Percentiles rank a stretch among this genome's conserved stretches.
These are phyloP conservation scores for Naganishia vishniacii DNA, from an alignment of 768 basidiomycete species.

Conservation along the genomic window DNA sequence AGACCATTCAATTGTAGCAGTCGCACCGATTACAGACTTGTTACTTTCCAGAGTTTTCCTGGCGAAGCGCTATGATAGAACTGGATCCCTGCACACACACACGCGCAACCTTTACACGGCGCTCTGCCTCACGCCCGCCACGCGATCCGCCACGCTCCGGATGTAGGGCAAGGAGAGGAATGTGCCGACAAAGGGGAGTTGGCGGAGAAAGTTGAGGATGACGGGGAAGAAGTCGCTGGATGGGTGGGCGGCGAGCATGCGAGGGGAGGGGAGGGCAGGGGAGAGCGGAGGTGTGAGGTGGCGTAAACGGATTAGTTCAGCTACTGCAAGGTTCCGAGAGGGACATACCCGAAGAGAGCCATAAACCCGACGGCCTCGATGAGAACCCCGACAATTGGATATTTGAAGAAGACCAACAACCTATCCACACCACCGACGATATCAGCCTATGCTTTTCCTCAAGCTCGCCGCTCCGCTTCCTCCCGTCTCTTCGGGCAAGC, in stretches of 20 bases:
- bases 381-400: slow-evolving; percentile 87
- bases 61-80: no score
- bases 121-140: slow-evolving; percentile 68
- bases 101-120: slow-evolving; percentile 41
- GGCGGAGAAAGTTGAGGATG: slow-evolving; percentile 89
- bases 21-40: no score
- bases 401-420: slow-evolving; percentile 86
- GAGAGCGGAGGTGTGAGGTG: background rate
- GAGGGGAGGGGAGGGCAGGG: background rate
- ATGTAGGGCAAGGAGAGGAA: slow-evolving; percentile 81
- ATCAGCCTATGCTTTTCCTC: no score
- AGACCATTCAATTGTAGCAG: no score
- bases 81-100: no score
- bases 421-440: slow-evolving; percentile 49
- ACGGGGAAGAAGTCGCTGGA: slow-evolving; percentile 97
- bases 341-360: slow-evolving; percentile 84
- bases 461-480: background rate
- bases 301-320: no score
- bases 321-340: no score
- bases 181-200: slow-evolving; percentile 85
- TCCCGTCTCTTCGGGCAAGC: background rate
- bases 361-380: slow-evolving; percentile 96
- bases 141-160: slow-evolving; percentile 69
- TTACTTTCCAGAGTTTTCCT: no score
- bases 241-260: background rate